These are phyloP conservation scores for Melanopsichium pennsylvanicum DNA, from an alignment of 1,284 basidiomycete species.

Conservation along the genomic window DNA sequence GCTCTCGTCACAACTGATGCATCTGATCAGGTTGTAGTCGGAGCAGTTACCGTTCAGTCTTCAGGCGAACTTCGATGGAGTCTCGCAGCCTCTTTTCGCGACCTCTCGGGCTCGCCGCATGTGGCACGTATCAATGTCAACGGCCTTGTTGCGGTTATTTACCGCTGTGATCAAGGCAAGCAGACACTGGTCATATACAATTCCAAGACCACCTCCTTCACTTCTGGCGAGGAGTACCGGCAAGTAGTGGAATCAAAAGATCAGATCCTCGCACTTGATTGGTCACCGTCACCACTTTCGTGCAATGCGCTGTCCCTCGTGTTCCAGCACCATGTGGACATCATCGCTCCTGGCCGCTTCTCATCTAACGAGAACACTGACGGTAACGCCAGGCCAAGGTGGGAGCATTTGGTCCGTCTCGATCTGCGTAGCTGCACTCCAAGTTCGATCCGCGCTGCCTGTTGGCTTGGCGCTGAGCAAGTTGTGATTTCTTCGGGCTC, in stretches of 20 bases:
- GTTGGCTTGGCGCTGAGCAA: slow-evolving; percentile 30
- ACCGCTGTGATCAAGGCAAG: slow-evolving; percentile 2
- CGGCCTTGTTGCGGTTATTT: slow-evolving; percentile 17
- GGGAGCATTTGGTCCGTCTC: slow-evolving; percentile 17
- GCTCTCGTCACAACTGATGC: slow-evolving; percentile 10
- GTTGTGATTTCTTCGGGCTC: slow-evolving; percentile 36
- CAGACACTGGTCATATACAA: slow-evolving; percentile 78
- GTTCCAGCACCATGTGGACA: slow-evolving; percentile 26
- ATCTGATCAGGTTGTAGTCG: slow-evolving; percentile 7
- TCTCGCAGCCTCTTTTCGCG: not conserved
- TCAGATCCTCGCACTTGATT: slow-evolving; percentile 19
- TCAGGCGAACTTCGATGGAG: slow-evolving; percentile 6
- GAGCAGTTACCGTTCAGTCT: not conserved
- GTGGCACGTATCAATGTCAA: slow-evolving; percentile 2
- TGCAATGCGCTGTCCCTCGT: slow-evolving; percentile 19
- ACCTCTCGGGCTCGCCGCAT: not conserved
- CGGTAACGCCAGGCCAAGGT: not conserved
- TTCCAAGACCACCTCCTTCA: slow-evolving; percentile 90
- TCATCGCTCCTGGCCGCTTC: slow-evolving; percentile 19
- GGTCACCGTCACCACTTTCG: slow-evolving; percentile 32
- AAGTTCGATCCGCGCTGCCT: slow-evolving; percentile 27
- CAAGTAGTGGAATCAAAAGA: slow-evolving; percentile 14
- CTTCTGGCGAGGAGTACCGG: slow-evolving; percentile 72
- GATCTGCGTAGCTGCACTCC: slow-evolving; percentile 24
- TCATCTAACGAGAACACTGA: not conserved